Evolutionary conservation across 352 stramenopile genomes (phyloP).

Genomic region (Globisporangium okanoganense): DNA sequence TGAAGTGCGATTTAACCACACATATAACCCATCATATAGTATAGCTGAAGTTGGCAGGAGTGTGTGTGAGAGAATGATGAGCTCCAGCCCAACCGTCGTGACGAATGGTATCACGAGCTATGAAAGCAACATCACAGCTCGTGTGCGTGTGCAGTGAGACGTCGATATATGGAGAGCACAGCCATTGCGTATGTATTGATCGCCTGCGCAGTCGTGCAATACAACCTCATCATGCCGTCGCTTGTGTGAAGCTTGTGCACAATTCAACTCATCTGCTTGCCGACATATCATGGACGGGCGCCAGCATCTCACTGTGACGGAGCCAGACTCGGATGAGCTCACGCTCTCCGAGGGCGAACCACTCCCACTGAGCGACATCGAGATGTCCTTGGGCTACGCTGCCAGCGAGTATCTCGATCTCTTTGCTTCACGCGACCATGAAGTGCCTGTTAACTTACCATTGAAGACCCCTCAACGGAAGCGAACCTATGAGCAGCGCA

Average conservation of each 20-base stretch:
- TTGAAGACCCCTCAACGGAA: constrained; percentile 1
- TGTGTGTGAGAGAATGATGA: no score
- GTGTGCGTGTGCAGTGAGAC: no score
- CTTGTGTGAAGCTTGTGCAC: no score
- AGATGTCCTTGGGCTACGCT: background rate
- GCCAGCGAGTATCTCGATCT: background rate
- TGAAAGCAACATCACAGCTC: no score
- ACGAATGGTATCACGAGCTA: no score
- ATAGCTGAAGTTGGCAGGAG: background rate
- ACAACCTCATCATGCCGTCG: no score
- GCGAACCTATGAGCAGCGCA: constrained; percentile 9
- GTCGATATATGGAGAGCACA: no score
- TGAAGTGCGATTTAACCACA: background rate
- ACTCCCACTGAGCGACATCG: background rate
- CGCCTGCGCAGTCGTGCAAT: no score
- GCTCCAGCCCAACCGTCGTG: no score
- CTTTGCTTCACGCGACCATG: background rate
- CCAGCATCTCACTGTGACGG: background rate
- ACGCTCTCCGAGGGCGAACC: background rate
- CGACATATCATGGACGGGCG: background rate
- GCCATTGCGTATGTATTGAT: no score
- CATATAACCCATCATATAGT: background rate
- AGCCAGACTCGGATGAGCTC: background rate
- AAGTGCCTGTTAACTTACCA: background rate
- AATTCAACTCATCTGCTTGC: background rate